These are phyloP conservation scores for Debaryomyces prosopidis DNA, from an alignment of 805 yeast species.

Conservation along the genomic window DNA sequence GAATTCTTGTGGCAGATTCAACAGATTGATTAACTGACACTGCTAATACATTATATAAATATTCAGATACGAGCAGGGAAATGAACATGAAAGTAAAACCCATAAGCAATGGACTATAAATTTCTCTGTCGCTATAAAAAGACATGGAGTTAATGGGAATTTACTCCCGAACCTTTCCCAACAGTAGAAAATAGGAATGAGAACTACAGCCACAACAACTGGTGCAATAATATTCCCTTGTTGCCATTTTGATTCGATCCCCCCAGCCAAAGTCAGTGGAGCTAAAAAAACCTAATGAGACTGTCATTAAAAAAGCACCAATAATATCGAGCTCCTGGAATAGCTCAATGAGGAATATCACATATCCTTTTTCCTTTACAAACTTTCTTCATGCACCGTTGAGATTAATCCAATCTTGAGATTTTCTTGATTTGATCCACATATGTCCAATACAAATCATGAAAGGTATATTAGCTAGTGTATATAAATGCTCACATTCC, in stretches of 20 bases:
- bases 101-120: slow-evolving; percentile 16
- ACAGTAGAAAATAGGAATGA: slow-evolving; percentile 11
- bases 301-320: slow-evolving; percentile 33
- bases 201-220: slow-evolving; percentile 14
- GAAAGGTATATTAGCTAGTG: slow-evolving; percentile 19
- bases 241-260: slow-evolving; percentile 16
- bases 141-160: slow-evolving; percentile 14
- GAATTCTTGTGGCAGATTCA: slow-evolving; percentile 16
- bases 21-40: slow-evolving; percentile 16
- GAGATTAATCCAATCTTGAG: slow-evolving; percentile 16
- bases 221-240: slow-evolving; percentile 16
- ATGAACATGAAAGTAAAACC: slow-evolving; percentile 14
- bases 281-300: slow-evolving; percentile 33
- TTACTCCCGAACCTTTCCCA: slow-evolving; percentile 16
- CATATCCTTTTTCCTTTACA: slow-evolving; percentile 6
- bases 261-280: slow-evolving; percentile 36
- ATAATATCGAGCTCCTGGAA: slow-evolving; percentile 36
- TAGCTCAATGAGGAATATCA: slow-evolving; percentile 8
- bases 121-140: slow-evolving; percentile 17
- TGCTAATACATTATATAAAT: slow-evolving; percentile 15
- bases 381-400: slow-evolving; percentile 7
- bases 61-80: slow-evolving; percentile 11
- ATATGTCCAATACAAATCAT: slow-evolving; percentile 14
- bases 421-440: slow-evolving; percentile 15
- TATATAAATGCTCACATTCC: slow-evolving; percentile 24